These are phyloP conservation scores for Trypanosoma melophagium DNA, from an alignment of 208 protist species.

Conservation along the genomic window DNA sequence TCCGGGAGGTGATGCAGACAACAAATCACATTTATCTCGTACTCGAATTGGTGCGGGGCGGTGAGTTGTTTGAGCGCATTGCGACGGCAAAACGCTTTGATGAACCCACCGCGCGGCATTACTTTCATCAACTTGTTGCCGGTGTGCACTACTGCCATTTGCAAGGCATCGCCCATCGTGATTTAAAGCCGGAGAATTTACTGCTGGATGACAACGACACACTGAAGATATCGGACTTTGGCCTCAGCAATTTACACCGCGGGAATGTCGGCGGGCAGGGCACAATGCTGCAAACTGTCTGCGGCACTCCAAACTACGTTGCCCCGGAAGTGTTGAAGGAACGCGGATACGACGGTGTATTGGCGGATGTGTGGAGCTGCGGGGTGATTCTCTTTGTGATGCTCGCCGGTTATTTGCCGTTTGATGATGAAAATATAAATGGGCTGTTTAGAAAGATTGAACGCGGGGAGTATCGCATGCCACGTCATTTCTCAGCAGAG, in stretches of 20 bases:
- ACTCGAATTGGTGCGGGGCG: constrained; percentile 88
- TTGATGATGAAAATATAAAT: constrained; percentile 90
- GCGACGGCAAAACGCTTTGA: constrained; percentile 68
- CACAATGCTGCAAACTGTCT: constrained; percentile 84
- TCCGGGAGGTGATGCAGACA: constrained; percentile 89
- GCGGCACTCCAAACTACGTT: constrained; percentile 90
- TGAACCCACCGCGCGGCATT: constrained; percentile 83
- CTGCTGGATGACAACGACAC: constrained; percentile 71
- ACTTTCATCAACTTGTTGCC: constrained; percentile 95
- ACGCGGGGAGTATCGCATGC: constrained; percentile 82
- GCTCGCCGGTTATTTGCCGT: constrained; percentile 90
- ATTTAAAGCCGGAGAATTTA: constrained; percentile 92
- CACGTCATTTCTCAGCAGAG: constrained; percentile 62
- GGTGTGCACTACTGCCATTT: constrained; percentile 92
- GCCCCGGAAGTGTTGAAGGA: constrained; percentile 92
- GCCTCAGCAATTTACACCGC: constrained; percentile 80
- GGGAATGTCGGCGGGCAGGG: constrained; percentile 39
- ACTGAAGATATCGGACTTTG: constrained; percentile 93
- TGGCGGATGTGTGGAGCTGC: constrained; percentile 95
- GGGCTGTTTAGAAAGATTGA: constrained; percentile 92
- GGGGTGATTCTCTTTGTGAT: constrained; percentile 95
- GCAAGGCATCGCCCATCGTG: constrained; percentile 85
- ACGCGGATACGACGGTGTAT: constrained; percentile 87
- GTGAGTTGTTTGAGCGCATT: constrained; percentile 94
- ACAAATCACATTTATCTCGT: constrained; percentile 89